These are phyloP conservation scores for Carex scoparia DNA, from an alignment of 176 grass and related monocot genomes.

Conservation along the genomic window DNA sequence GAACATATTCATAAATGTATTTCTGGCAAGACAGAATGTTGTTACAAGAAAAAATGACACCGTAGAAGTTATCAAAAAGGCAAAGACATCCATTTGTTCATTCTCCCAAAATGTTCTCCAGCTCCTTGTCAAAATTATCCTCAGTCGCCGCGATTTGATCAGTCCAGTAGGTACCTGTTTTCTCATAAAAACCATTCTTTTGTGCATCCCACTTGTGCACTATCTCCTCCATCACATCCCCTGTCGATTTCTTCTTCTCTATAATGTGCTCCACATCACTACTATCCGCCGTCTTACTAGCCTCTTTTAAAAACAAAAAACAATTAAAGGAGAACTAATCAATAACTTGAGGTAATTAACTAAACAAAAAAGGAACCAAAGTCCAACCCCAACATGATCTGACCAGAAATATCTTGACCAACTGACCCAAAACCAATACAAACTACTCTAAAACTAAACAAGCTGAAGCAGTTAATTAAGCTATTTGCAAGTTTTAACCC, in stretches of 20 bases:
- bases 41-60: not conserved
- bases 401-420: not conserved
- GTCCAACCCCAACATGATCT: not conserved
- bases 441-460: not conserved
- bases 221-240: constrained; percentile 45
- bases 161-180: constrained; percentile 34
- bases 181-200: constrained; percentile 61
- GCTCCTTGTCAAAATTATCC: constrained; percentile 43
- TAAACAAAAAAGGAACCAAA: not conserved
- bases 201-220: constrained; percentile 64
- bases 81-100: constrained; percentile 28
- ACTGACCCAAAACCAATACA: not conserved
- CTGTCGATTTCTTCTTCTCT: constrained; percentile 43
- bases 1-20: not conserved
- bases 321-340: not conserved
- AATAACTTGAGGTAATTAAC: not conserved
- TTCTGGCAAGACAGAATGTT: not conserved
- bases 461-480: not conserved
- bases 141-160: constrained; percentile 21
- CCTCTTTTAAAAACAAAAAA: constrained; percentile 31
- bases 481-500: not conserved
- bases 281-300: constrained; percentile 26
- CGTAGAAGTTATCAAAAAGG: not conserved
- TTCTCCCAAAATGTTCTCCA: constrained; percentile 45
- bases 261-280: constrained; percentile 47